A percentile compares a stretch with the other conserved stretches of the same genome.
phyloP scores from a whole-genome alignment of 495 filamentous ascomycete species.

The Sabuloglossum arenarium region DNA sequence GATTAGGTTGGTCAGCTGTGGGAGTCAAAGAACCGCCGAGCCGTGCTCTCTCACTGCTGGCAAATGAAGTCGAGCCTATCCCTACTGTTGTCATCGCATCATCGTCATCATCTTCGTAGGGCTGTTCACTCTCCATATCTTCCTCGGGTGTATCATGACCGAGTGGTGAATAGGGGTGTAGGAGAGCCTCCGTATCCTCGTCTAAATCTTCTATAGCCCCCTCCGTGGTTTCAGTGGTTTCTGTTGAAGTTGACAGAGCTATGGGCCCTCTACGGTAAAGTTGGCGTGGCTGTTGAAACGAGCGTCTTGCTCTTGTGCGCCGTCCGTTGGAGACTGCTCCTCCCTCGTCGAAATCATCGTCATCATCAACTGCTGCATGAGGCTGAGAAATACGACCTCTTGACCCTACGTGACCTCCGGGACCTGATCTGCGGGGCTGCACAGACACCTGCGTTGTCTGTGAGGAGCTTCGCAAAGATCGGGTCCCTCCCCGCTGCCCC shows the following conservation, averaged over 20 bases:
- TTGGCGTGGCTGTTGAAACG: not conserved
- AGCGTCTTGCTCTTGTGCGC: not conserved
- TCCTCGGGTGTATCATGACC: slow-evolving; percentile 2
- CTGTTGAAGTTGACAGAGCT: slow-evolving; percentile 2
- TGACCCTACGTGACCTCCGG: not conserved
- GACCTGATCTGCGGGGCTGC: not conserved
- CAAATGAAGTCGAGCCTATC: not conserved
- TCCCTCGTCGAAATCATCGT: slow-evolving; percentile 6
- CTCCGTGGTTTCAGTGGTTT: too few relatives aligned
- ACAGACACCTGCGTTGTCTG: not conserved
- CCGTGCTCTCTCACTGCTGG: slow-evolving; percentile 1
- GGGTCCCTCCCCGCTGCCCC: not conserved
- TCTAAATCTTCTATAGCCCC: not conserved
- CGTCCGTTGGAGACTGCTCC: slow-evolving; percentile 5
- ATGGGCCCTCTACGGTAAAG: not conserved
- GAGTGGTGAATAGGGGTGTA: slow-evolving; percentile 1
- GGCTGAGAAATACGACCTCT: not conserved
- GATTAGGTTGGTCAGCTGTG: slow-evolving; percentile 1
- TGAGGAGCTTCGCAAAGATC: not conserved
- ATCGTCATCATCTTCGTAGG: slow-evolving; percentile 5
- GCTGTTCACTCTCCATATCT: slow-evolving; percentile 1
- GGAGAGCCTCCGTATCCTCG: slow-evolving; percentile 3
- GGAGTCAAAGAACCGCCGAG: slow-evolving; percentile 2
- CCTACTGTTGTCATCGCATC: slow-evolving; percentile 2
- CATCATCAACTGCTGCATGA: not conserved